Evolutionary conservation across 2,329 filamentous ascomycete genomes (phyloP), one percentile per base, ranked within the genome.

Genomic region (Hypomyces perniciosus): DNA sequence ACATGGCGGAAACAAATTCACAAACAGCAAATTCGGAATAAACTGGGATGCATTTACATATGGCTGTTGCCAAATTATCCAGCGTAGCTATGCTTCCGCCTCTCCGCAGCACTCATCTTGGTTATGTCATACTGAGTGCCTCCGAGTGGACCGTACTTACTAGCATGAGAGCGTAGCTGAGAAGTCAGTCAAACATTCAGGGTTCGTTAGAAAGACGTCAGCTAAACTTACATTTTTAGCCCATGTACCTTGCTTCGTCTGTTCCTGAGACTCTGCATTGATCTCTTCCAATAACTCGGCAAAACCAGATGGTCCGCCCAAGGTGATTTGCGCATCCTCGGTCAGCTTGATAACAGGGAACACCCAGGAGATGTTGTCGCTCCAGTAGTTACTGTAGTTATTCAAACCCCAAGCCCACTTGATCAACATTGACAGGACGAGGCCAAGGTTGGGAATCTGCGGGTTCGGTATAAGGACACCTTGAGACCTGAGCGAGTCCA

Each of bases 361-460:
- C 6, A 44, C 29, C 47, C 47, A 50, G 12, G 10, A 6, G 12
- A 38, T 20, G 4, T 44, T 27, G 6, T 50, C 47, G 1, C 44
- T 13, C 57, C 59, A 61, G n/a, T 39, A 48, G 4, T 39, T 40
- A 2, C 20, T 20, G 20, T 4, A 20, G n/a, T 20, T 6, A 9
- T 49, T 27, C 4, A 39, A 38, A 2, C 50, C 48, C 7, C 44
- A 50, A 1, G 35, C 49, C 48, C 54, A 61, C 10, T 44, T 40
- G 3, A 62, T 28, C 5, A 57, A 31, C 13, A 54, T 48, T 6
- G 54, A 48, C 0, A 62, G 41, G 0, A 60, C 42, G 0, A 49
- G 31, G 1, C 57, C 51, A 5, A 62, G 44, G 5, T 62, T 62
- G 5, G 41, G 51, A 4, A 62, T 52, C 1, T 54, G 43, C 1